Evolutionary conservation across 257 asterid species (phyloP), one percentile per base, ranked within the genome.

Genomic region (Prunella vulgaris): DNA sequence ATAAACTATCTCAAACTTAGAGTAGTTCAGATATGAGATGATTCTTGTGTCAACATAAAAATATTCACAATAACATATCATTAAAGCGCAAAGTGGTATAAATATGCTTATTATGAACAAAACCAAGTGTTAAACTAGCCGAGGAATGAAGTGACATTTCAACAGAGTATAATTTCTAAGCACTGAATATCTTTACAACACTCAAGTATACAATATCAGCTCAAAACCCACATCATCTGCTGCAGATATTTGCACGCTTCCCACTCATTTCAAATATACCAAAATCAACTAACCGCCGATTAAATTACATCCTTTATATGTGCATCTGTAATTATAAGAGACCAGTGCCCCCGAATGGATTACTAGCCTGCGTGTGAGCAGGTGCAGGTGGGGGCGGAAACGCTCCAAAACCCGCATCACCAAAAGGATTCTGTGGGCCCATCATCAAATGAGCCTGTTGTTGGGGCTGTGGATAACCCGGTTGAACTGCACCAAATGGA

Each of bases 401-500:
- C 0, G 90, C 82, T 15, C 80, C 89, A 48, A 85, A 88, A 14
- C 87, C 92, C 2, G 83, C 32, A 76, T 90, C 96, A 0, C 92
- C 88, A 56, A 93, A 90, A 17, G 98, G 98, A 70, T 90, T 93
- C 49, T 82, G 96, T 14, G 83, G 87, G 62, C 74, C 73, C 44
- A 72, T 75, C 88, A 77, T 21, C 65, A 57, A 40, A 61, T 81
- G 84, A n/a, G 80, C 86, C 72, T 77, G 93, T 63, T 59, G 91
- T 70, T 72, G 89, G 61, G 77, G 77, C 68, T 76, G 96, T 2
- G 86, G 82, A 66, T 83, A 87, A 60, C 79, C 79, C 12, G 93
- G 91, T 65, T 83, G 91, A 82, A 81, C 86, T 3, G 92, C 84
- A 54, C 75, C 88, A 69, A 91, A 94, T n/a, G 95, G 99, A 62